phyloP scores from a whole-genome alignment of 1,139 yeast genomes.

The Pichia sp. region DNA sequence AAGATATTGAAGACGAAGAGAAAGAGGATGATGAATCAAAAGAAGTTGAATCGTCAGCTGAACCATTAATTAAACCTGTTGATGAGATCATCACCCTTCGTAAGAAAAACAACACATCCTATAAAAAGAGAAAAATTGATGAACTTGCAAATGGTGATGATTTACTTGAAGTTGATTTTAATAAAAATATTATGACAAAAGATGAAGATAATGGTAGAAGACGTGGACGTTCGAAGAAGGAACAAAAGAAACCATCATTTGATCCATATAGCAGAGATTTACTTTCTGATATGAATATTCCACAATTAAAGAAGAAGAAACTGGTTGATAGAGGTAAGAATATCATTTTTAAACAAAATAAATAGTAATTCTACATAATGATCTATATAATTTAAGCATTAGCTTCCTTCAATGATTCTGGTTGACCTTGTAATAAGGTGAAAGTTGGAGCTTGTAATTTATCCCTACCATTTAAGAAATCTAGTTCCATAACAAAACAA shows the following conservation, averaged over 20 bases:
- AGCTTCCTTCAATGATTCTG: slow-evolving; percentile 34
- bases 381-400: neutral
- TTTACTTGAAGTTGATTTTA: slow-evolving; percentile 37
- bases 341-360: slow-evolving; percentile 21
- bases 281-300: slow-evolving; percentile 29
- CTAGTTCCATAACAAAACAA: slow-evolving; percentile 86
- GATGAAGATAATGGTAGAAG: slow-evolving; percentile 21
- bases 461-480: slow-evolving; percentile 90
- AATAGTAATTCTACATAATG: neutral
- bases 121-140: slow-evolving; percentile 16
- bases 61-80: slow-evolving; percentile 22
- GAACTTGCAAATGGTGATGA: slow-evolving; percentile 12
- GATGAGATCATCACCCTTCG: slow-evolving; percentile 55
- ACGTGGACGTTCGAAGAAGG: slow-evolving; percentile 19
- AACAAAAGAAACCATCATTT: slow-evolving; percentile 43
- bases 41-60: neutral
- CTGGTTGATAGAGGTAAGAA: slow-evolving; percentile 24
- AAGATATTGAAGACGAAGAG: slow-evolving; percentile 10
- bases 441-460: slow-evolving; percentile 78
- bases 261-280: slow-evolving; percentile 45
- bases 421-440: slow-evolving; percentile 82
- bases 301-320: slow-evolving; percentile 24
- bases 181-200: slow-evolving; percentile 40
- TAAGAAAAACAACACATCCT: slow-evolving; percentile 23
- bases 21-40: slow-evolving; percentile 13